Percentiles rank a stretch among this genome's conserved stretches.
phyloP scores from a whole-genome alignment of 306 rosid species.

The Geum urbanum region DNA sequence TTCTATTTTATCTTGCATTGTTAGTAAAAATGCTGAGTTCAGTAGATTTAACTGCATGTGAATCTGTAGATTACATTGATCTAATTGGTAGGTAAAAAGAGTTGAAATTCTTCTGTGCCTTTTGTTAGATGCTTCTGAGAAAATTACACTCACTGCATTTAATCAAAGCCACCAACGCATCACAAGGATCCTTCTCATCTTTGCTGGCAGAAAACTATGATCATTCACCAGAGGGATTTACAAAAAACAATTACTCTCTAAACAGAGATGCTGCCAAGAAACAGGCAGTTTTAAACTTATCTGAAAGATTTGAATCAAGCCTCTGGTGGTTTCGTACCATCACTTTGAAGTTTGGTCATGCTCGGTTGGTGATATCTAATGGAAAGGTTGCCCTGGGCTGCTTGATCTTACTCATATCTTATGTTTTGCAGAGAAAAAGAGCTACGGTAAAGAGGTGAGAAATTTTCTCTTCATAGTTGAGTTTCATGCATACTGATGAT shows the following conservation, averaged over 20 bases:
- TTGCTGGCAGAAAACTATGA: constrained; percentile 28
- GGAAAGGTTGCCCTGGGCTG: constrained; percentile 56
- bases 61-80: background rate
- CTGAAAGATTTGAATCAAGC: constrained; percentile 51
- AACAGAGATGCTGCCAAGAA: constrained; percentile 29
- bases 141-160: constrained; percentile 57
- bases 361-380: constrained; percentile 48
- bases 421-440: constrained; percentile 53
- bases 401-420: constrained; percentile 47
- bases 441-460: constrained; percentile 52
- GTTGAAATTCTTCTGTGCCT: constrained; percentile 12
- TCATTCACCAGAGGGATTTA: constrained; percentile 26
- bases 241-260: constrained; percentile 22
- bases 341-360: constrained; percentile 60
- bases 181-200: constrained; percentile 33
- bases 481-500: background rate
- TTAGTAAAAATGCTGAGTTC: background rate
- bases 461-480: constrained; percentile 9
- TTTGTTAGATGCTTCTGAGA: constrained; percentile 54
- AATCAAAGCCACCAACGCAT: constrained; percentile 36
- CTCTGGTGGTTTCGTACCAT: constrained; percentile 62
- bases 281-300: constrained; percentile 39
- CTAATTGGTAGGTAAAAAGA: background rate
- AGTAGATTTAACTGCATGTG: background rate
- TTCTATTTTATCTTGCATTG: background rate